These are phyloP conservation scores for Triticum dicoccoides DNA, from an alignment of 176 grass and related monocot species.

Conservation along the genomic window DNA sequence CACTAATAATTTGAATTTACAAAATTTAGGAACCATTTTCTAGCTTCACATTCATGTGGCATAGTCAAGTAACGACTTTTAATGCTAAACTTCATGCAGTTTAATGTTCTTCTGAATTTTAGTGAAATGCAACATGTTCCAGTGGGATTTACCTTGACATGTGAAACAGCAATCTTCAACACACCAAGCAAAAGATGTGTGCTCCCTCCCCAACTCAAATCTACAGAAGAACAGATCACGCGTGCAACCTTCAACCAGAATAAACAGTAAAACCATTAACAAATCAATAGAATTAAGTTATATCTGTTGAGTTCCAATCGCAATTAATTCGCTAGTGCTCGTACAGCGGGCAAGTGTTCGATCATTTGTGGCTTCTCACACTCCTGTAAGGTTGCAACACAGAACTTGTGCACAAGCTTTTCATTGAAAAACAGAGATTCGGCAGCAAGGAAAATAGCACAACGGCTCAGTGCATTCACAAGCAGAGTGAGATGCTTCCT, in stretches of 20 bases:
- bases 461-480: constrained; percentile 51
- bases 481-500: constrained; percentile 52
- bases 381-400: constrained; percentile 27
- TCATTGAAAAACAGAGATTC: constrained; percentile 32
- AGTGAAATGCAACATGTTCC: neutral
- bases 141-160: constrained; percentile 50
- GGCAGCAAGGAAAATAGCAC: constrained; percentile 47
- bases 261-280: constrained; percentile 25
- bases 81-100: neutral
- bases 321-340: constrained; percentile 1
- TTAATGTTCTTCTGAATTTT: neutral
- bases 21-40: neutral
- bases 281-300: neutral
- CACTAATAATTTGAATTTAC: neutral
- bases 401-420: constrained; percentile 45
- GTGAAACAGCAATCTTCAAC: constrained; percentile 20
- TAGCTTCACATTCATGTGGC: neutral
- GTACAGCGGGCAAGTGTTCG: constrained; percentile 51
- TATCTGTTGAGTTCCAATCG: constrained; percentile 1
- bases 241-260: constrained; percentile 47
- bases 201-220: constrained; percentile 52
- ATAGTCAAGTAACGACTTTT: neutral
- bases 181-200: constrained; percentile 41
- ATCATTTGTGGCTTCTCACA: constrained; percentile 33
- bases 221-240: constrained; percentile 55